Conservation (phyloP, 345 rosid genomes). For the Leavenworthia alabamica region DNA sequence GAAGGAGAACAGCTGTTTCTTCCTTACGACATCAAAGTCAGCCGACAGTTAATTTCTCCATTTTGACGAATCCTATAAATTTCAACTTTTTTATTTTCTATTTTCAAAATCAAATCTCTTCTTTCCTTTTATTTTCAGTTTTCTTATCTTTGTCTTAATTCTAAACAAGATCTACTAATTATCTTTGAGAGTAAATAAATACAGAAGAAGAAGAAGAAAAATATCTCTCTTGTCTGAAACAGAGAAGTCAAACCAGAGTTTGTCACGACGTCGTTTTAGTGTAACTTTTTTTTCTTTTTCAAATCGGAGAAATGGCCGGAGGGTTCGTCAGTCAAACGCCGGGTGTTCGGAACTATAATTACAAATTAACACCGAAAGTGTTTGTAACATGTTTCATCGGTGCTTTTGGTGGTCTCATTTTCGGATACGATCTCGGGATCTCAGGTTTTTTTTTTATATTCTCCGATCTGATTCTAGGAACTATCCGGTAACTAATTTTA, state of each 20-base stretch:
- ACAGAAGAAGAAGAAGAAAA: slow-evolving; percentile 4
- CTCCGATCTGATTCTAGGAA: not conserved
- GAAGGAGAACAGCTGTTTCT: slow-evolving; percentile 19
- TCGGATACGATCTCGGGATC: slow-evolving; percentile 80
- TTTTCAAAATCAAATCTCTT: slow-evolving; percentile 9
- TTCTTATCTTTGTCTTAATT: not conserved
- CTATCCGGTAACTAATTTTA: not conserved
- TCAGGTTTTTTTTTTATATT: slow-evolving; percentile 41
- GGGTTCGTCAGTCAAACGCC: slow-evolving; percentile 35
- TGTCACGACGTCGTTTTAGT: slow-evolving; percentile 19
- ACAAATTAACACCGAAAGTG: slow-evolving; percentile 52
- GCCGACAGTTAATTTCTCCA: slow-evolving; percentile 4
- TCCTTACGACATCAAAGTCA: slow-evolving; percentile 21
- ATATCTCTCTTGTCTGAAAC: slow-evolving; percentile 19
- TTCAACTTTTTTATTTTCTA: slow-evolving; percentile 1
- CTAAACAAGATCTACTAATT: slow-evolving; percentile 3
- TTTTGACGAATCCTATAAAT: slow-evolving; percentile 19
- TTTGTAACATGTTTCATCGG: slow-evolving; percentile 63
- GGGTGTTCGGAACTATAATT: slow-evolving; percentile 38
- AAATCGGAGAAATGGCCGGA: slow-evolving; percentile 40
- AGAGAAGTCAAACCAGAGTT: slow-evolving; percentile 13
- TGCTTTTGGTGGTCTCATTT: slow-evolving; percentile 79
- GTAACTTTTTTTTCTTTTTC: too few species aligned
- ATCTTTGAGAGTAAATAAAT: not conserved
- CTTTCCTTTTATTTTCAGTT: not conserved